phyloP scores from a whole-genome alignment of 202 grass and related monocot species.

The Miscanthus sacchariflorus region DNA sequence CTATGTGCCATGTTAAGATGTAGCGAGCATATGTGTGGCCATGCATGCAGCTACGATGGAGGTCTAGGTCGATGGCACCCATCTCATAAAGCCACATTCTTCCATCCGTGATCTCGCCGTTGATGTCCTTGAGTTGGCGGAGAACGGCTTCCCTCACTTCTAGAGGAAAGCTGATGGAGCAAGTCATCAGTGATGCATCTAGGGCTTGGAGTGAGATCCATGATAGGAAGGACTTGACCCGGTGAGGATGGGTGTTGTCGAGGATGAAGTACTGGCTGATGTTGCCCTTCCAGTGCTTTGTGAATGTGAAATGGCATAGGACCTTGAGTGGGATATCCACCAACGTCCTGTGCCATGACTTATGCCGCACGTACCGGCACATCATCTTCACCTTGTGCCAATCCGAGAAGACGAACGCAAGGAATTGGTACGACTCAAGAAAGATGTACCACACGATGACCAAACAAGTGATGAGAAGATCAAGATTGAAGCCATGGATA shows the following conservation, averaged over 20 bases:
- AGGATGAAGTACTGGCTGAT: conserved; percentile 42
- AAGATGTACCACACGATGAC: no score
- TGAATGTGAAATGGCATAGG: conserved; percentile 24
- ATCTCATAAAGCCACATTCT: no score
- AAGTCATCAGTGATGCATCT: no score
- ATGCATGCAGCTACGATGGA: no score
- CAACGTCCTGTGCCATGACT: not conserved
- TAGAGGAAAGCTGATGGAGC: not conserved
- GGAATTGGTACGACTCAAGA: not conserved
- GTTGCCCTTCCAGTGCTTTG: conserved; percentile 35
- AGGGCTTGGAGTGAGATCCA: not conserved
- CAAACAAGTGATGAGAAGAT: no score
- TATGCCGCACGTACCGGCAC: not conserved
- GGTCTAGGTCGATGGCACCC: no score
- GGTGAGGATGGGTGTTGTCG: not conserved
- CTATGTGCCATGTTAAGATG: no score
- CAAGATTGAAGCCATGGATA: no score
- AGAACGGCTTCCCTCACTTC: not conserved
- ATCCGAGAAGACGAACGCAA: not conserved
- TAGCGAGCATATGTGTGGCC: no score
- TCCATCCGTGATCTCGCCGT: no score
- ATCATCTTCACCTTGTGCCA: conserved; percentile 30
- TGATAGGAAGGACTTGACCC: conserved; percentile 28
- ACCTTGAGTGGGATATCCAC: conserved; percentile 28
- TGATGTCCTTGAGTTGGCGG: no score